phyloP scores from a whole-genome alignment of 2,329 filamentous ascomycete species.

The Herpotrichia juniperi region DNA sequence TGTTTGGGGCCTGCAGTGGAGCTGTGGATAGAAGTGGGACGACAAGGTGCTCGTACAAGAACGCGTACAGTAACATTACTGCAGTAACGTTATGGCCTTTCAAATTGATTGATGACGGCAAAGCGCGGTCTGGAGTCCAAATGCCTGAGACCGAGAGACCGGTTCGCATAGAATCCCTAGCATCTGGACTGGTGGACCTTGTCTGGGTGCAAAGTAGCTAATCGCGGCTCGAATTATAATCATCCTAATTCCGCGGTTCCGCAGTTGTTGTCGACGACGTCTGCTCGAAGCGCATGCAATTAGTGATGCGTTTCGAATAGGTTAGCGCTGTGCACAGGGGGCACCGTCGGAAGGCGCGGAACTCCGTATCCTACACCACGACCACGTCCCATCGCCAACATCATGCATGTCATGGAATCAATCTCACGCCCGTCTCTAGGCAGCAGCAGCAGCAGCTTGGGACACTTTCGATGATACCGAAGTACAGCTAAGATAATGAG shows the following conservation, averaged over 20 bases:
- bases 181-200: not conserved
- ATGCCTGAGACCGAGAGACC: not conserved
- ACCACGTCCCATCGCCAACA: not conserved
- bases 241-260: not conserved
- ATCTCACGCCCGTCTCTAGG: not conserved
- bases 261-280: not conserved
- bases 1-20: constrained; percentile 1
- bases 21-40: not conserved
- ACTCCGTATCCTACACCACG: not conserved
- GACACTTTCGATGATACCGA: too few relatives aligned
- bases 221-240: not conserved
- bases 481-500: too few relatives aligned
- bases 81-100: not conserved
- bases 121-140: not conserved
- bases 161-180: not conserved
- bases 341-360: not conserved
- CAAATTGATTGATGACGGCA: not conserved
- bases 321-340: not conserved
- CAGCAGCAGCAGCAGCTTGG: not conserved
- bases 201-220: not conserved
- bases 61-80: not conserved
- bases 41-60: not conserved
- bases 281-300: not conserved
- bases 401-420: not conserved
- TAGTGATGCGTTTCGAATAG: not conserved